phyloP scores from a whole-genome alignment of 2,329 filamentous ascomycete genomes.

The Neophaeococcomyces aloes region DNA sequence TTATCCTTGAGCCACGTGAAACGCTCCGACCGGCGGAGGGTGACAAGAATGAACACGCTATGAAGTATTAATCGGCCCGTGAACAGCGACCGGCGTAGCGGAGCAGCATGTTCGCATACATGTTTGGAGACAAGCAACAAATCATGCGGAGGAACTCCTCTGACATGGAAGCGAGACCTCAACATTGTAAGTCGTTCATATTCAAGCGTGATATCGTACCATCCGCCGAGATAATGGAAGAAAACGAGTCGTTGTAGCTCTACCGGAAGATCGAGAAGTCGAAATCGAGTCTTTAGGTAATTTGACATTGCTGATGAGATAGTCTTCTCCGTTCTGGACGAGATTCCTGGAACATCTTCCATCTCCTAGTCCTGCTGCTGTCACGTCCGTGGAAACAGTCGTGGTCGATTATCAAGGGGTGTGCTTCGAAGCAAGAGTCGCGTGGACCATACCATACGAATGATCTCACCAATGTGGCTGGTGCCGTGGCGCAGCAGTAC shows the following conservation, averaged over 20 bases:
- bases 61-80: slow-evolving; percentile 4
- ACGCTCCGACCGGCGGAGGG: neutral
- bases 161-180: slow-evolving; percentile 4
- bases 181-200: slow-evolving; percentile 6
- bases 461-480: no score
- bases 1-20: slow-evolving; percentile 4
- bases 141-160: neutral
- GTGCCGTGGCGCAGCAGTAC: no score
- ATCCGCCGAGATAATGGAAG: slow-evolving; percentile 2
- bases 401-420: no score
- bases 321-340: no score
- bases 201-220: slow-evolving; percentile 5
- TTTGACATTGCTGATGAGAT: no score
- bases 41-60: slow-evolving; percentile 4
- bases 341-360: no score
- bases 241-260: slow-evolving; percentile 6
- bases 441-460: no score
- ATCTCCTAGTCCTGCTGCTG: no score
- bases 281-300: no score
- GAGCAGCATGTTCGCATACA: neutral
- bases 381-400: no score
- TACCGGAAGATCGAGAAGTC: slow-evolving; percentile 1
- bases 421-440: no score
- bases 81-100: neutral
- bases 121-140: neutral